Evolutionary conservation across 2,329 filamentous ascomycete genomes (phyloP).

Genomic region (Aureobasidium zeae): DNA sequence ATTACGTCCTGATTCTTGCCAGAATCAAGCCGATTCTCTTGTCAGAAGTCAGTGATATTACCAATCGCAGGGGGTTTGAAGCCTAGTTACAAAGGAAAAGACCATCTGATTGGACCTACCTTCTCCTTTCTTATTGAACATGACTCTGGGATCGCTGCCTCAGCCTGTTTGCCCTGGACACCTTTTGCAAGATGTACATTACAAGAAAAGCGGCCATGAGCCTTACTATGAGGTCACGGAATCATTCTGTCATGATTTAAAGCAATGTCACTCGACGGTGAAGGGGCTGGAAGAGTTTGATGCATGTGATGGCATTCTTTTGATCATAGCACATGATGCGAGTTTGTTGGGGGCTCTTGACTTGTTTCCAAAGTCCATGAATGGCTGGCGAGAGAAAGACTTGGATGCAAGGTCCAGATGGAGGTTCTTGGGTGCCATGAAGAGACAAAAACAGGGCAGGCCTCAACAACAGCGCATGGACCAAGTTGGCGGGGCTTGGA

Average conservation of each 20-base stretch:
- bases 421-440: conserved; percentile 44
- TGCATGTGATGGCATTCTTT: conserved; percentile 36
- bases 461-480: not conserved
- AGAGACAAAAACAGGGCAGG: not conserved
- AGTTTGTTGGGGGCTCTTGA: conserved; percentile 36
- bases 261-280: conserved; percentile 33
- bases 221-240: conserved; percentile 31
- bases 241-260: conserved; percentile 27
- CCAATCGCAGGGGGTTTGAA: conserved; percentile 29
- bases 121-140: conserved; percentile 44
- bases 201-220: conserved; percentile 25
- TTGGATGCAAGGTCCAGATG: conserved; percentile 41
- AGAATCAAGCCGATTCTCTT: no score
- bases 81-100: conserved; percentile 32
- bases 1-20: no score
- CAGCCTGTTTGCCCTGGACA: conserved; percentile 33
- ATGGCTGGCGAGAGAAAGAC: conserved; percentile 39
- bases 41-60: no score
- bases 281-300: conserved; percentile 41
- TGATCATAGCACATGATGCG: conserved; percentile 42
- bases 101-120: conserved; percentile 31
- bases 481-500: not conserved
- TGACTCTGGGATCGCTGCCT: conserved; percentile 24
- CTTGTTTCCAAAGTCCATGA: conserved; percentile 43
- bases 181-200: conserved; percentile 34